Evolutionary conservation across 805 yeast genomes (phyloP), one percentile per base, ranked within the genome.

Genomic region (Zygoascus bituminiphila): DNA sequence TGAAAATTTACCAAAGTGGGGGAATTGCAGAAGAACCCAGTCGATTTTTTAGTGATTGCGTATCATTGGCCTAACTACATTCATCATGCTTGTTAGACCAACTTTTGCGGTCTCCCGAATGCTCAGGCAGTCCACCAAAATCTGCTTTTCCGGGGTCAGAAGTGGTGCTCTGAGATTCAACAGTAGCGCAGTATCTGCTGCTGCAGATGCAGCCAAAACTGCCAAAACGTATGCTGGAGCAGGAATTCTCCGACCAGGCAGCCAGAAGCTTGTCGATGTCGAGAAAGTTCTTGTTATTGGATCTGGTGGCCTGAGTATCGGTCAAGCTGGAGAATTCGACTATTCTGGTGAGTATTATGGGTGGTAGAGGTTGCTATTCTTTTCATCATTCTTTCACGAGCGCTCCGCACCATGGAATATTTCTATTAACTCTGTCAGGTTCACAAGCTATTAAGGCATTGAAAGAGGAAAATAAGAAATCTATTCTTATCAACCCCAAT

Each of bases 281-380:
- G 72, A 80, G 54, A 85, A 85, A 61, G 98, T 93, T 6, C 76
- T 91, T 49, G 86, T 91, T 47, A 85, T 91, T 63, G 98, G 98
- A 9, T 91, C 98, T 6, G 98, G 98, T 62, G 98, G 98, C 46
- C 74, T 91, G 49, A 85, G 96, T 47, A 91, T 91, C 65, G 98
- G 98, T 52, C 98, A 91, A 71, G 98, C 98, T 46, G 98, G 98
- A 61, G 98, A 91, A 71, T 91, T 91, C 61, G 98, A 91, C 69
- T 91, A 91, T 68, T 84, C 95, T 48, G 33, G 33, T 29, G 33
- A 15, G 33, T 29, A 6, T 6, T 29, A 15, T 12, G n/a, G 4
- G 10, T 67, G 51, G 49, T 22, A 37, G 51, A 46, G 19, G 17
- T 15, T 19, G 15, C 12, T 17, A 10, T 17, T 17, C 5, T 38